Evolutionary conservation across 1,284 basidiomycete species (phyloP).

Genomic region (Mycosarcoma mackinlayi): DNA sequence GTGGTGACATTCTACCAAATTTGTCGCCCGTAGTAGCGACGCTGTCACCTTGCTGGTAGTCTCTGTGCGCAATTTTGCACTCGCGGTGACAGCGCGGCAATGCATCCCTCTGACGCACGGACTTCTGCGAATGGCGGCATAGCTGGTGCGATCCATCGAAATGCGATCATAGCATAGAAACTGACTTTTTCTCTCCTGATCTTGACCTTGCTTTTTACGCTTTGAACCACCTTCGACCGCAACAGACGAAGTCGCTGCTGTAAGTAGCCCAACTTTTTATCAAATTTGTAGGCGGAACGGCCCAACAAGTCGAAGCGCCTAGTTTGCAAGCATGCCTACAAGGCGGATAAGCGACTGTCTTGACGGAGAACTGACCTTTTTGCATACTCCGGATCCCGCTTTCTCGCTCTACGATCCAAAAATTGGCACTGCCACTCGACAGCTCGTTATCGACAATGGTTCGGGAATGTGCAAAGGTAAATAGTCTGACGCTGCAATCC

Average conservation of each 20-base stretch:
- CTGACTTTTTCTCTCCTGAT: conserved; percentile 16
- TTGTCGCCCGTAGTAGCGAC: too few relatives aligned
- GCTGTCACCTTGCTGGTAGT: too few relatives aligned
- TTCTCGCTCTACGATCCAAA: conserved; percentile 4
- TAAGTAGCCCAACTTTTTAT: conserved; percentile 37
- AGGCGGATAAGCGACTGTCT: background rate
- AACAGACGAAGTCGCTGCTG: conserved; percentile 68
- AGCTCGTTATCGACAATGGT: conserved; percentile 69
- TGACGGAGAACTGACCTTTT: conserved; percentile 12
- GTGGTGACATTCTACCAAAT: too few relatives aligned
- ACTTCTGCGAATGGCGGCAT: background rate
- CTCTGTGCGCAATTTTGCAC: too few relatives aligned
- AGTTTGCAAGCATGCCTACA: background rate
- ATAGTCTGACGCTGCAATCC: conserved; percentile 4
- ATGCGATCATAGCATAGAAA: background rate
- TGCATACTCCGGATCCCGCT: background rate
- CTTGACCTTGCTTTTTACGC: background rate
- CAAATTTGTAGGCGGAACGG: background rate
- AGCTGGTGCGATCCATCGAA: background rate
- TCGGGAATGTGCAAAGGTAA: conserved; percentile 68
- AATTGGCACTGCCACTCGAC: background rate
- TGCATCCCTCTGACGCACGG: background rate
- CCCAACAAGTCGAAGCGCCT: background rate
- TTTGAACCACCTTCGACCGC: background rate
- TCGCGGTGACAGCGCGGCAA: too few relatives aligned